These are phyloP conservation scores for Neonectria faginata DNA, from an alignment of 2,329 filamentous ascomycete species.

Conservation along the genomic window DNA sequence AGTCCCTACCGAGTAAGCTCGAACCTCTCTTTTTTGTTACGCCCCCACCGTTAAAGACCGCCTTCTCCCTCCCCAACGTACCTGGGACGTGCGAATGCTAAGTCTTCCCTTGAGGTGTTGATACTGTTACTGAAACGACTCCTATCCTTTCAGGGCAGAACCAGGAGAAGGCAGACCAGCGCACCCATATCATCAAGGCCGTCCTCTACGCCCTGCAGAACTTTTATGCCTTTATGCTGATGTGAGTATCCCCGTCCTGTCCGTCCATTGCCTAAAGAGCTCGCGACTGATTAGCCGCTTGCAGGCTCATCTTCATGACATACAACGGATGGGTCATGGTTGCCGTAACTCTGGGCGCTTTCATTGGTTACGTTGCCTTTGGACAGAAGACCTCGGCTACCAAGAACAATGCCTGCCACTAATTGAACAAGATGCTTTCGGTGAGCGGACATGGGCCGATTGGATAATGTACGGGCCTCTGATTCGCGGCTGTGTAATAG, in stretches of 20 bases:
- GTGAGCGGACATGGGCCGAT: not conserved
- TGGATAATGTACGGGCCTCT: not conserved
- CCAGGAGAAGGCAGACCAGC: conserved; percentile 70
- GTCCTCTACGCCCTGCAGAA: conserved; percentile 90
- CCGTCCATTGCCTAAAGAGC: no score
- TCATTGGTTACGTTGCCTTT: conserved; percentile 88
- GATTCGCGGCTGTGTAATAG: not conserved
- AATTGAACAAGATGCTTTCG: conserved; percentile 42
- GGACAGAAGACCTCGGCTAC: conserved; percentile 75
- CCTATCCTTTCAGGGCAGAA: conserved; percentile 79
- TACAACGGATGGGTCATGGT: conserved; percentile 99
- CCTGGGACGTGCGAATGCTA: conserved; percentile 47
- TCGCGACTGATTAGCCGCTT: not conserved
- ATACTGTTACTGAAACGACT: conserved; percentile 70
- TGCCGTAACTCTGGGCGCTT: conserved; percentile 87
- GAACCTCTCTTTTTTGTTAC: conserved; percentile 6
- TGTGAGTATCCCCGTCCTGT: conserved; percentile 70
- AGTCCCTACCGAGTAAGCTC: conserved; percentile 66
- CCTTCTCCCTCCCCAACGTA: conserved; percentile 29
- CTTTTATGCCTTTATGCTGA: conserved; percentile 99
- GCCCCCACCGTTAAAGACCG: conserved; percentile 8
- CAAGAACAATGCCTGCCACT: conserved; percentile 95
- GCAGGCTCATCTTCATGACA: conserved; percentile 99
- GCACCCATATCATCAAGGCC: conserved; percentile 82
- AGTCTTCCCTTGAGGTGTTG: conserved; percentile 49